Percentiles rank a stretch among this genome's conserved stretches.
Evolutionary conservation across 768 basidiomycete species (phyloP).

Genomic region (Pisolithus marmoratus): DNA sequence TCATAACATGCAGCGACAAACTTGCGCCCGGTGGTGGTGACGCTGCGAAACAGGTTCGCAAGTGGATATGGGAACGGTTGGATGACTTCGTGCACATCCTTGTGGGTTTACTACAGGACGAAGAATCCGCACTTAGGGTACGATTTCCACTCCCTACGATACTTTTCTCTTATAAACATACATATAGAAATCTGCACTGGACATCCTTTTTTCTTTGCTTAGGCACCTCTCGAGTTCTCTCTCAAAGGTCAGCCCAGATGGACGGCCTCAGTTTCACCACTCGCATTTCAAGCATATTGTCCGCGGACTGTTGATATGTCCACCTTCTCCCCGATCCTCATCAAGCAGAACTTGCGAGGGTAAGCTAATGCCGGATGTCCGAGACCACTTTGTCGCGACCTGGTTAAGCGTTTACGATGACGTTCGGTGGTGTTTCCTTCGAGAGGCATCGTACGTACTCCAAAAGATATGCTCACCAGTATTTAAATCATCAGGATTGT

Average conservation of each 20-base stretch:
- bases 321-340: conserved; percentile 36
- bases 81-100: conserved; percentile 67
- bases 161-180: conserved; percentile 2
- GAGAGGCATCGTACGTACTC: conserved; percentile 61
- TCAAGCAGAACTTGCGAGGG: conserved; percentile 23
- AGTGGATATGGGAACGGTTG: conserved; percentile 77
- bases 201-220: conserved; percentile 71
- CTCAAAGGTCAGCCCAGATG: conserved; percentile 36
- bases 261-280: conserved; percentile 61
- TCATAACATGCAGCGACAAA: conserved; percentile 53
- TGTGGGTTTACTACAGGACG: conserved; percentile 65
- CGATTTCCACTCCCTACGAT: conserved; percentile 19
- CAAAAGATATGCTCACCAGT: neutral
- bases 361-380: conserved; percentile 51
- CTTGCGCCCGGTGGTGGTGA: conserved; percentile 47
- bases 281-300: conserved; percentile 64
- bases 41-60: conserved; percentile 53
- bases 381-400: conserved; percentile 56
- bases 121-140: conserved; percentile 72
- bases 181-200: conserved; percentile 57
- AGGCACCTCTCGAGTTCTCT: conserved; percentile 71
- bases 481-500: conserved; percentile 1
- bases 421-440: conserved; percentile 84
- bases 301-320: conserved; percentile 55
- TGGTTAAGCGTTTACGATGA: conserved; percentile 81